Evolutionary conservation across 352 stramenopile species (phyloP).

Genomic region (Phytophthora pluvialis): DNA sequence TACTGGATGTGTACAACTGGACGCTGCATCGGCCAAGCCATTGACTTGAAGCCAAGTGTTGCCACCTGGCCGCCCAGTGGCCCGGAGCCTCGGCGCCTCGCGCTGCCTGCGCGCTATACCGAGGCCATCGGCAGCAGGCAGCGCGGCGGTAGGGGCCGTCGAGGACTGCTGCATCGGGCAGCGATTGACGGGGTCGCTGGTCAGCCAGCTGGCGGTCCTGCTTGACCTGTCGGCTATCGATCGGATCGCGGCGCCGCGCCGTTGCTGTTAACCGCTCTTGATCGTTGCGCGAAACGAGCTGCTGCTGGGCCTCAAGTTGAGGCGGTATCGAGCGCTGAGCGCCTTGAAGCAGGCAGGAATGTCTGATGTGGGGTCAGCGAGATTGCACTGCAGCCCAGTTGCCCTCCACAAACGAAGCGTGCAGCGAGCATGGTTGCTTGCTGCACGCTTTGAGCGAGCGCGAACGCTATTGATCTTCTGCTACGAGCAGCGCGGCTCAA

Average conservation of each 20-base stretch:
- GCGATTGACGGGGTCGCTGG: not conserved
- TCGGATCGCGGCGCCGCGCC: conserved; percentile 13
- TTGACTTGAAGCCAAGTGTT: conserved; percentile 2
- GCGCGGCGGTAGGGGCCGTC: conserved; percentile 14
- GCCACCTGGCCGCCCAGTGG: not conserved
- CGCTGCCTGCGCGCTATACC: not conserved
- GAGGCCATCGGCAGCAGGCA: not conserved
- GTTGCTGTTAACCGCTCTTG: conserved; percentile 7
- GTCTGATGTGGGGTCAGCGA: no score
- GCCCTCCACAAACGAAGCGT: no score
- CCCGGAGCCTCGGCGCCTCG: not conserved
- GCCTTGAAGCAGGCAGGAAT: no score
- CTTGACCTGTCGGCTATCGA: conserved; percentile 1
- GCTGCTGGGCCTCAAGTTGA: not conserved
- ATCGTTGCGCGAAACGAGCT: not conserved
- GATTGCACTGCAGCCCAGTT: no score
- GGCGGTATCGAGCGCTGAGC: not conserved
- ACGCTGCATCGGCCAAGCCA: conserved; percentile 11
- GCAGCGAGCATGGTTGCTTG: no score
- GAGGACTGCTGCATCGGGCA: not conserved
- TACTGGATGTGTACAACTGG: conserved; percentile 33
- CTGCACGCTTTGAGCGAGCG: no score
- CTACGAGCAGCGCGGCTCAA: not conserved
- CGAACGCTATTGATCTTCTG: no score
- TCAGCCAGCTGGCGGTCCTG: not conserved